These are phyloP conservation scores for Irpex sp. DNA, from an alignment of 1,284 basidiomycete species.

Conservation along the genomic window DNA sequence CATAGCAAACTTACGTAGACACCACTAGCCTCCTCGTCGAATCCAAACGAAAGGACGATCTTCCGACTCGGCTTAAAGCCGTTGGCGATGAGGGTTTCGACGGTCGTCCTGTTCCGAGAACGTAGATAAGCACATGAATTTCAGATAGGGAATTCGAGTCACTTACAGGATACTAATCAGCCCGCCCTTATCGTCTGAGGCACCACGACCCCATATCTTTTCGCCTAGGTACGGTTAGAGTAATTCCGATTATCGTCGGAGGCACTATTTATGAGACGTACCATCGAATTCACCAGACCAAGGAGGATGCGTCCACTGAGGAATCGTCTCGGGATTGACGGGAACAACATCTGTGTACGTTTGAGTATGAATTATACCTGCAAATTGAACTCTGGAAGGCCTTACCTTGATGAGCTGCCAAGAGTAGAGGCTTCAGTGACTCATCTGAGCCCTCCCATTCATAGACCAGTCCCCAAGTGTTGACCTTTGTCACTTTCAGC, in stretches of 20 bases:
- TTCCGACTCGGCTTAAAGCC: conserved; percentile 50
- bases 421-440: conserved; percentile 58
- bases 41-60: conserved; percentile 64
- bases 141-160: neutral
- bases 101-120: conserved; percentile 34
- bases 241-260: no score
- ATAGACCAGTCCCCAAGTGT: conserved; percentile 64
- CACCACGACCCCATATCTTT: conserved; percentile 63
- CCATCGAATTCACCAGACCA: conserved; percentile 36
- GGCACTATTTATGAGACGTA: neutral
- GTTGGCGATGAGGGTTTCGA: conserved; percentile 51
- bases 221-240: conserved; percentile 28
- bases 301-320: conserved; percentile 43
- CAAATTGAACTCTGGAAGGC: neutral
- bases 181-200: conserved; percentile 60
- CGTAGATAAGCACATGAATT: neutral
- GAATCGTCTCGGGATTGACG: conserved; percentile 48
- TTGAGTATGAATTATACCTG: neutral
- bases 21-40: conserved; percentile 66
- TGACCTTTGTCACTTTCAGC: conserved; percentile 53
- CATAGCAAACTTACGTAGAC: conserved; percentile 33
- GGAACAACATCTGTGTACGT: conserved; percentile 47
- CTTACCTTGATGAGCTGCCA: conserved; percentile 64
- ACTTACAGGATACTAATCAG: conserved; percentile 52
- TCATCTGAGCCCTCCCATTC: conserved; percentile 57